These are phyloP conservation scores for Waitea zeae DNA, from an alignment of 1,284 basidiomycete species.

Conservation along the genomic window DNA sequence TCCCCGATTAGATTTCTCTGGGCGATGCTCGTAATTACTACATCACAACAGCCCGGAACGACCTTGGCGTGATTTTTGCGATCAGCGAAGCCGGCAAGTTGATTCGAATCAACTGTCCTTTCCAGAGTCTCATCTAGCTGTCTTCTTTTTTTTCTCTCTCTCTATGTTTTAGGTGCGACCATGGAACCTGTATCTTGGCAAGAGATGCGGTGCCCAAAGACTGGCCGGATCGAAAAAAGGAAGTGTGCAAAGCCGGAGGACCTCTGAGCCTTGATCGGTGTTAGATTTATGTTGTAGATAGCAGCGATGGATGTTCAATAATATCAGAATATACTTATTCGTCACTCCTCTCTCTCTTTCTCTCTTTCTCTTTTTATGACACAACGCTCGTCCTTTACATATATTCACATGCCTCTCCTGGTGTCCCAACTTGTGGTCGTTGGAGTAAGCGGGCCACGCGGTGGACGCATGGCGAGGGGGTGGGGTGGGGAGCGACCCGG, in stretches of 20 bases:
- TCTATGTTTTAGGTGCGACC: conserved; percentile 35
- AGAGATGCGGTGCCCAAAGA: conserved; percentile 80
- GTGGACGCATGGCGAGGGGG: too few species aligned
- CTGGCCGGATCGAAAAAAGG: conserved; percentile 65
- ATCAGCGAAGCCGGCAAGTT: conserved; percentile 60
- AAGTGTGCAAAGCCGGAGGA: conserved; percentile 83
- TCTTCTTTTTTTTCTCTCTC: neutral
- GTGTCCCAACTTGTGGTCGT: too few species aligned
- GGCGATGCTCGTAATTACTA: conserved; percentile 93
- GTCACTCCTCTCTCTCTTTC: too few species aligned
- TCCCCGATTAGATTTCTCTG: conserved; percentile 54
- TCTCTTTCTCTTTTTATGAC: too few species aligned
- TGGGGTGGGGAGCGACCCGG: too few species aligned
- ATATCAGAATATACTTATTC: too few species aligned
- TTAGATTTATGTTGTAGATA: too few species aligned
- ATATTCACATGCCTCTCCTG: too few species aligned
- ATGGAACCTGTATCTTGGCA: conserved; percentile 83
- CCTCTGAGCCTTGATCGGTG: too few species aligned
- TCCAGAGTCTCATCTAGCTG: neutral
- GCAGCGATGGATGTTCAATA: too few species aligned
- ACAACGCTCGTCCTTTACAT: too few species aligned
- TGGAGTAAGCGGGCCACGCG: too few species aligned
- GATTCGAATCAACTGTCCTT: neutral
- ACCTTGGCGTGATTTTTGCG: conserved; percentile 84
- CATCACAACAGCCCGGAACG: conserved; percentile 86